Evolutionary conservation across 352 stramenopile species (phyloP).

Genomic region (Pelagophyceae sp.): DNA sequence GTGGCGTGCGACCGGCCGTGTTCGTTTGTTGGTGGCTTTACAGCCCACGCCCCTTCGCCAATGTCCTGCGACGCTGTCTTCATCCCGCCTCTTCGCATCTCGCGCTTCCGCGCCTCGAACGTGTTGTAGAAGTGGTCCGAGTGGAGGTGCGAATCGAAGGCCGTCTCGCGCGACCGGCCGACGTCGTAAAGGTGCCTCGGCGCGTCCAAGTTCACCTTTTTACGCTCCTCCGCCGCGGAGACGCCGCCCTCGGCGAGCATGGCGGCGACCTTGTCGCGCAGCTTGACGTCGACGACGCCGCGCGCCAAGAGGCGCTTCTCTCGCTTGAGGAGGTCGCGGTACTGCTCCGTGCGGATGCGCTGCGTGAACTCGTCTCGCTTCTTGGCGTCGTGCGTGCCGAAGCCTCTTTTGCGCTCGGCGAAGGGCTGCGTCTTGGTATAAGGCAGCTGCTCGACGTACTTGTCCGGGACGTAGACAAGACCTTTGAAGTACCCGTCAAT

Average conservation of each 20-base stretch:
- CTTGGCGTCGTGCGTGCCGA: slow-evolving; percentile 74
- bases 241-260: slow-evolving; percentile 42
- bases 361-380: slow-evolving; percentile 79
- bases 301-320: slow-evolving; percentile 53
- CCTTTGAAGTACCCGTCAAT: slow-evolving; percentile 69
- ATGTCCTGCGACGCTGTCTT: background rate
- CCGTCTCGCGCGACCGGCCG: background rate
- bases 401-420: slow-evolving; percentile 70
- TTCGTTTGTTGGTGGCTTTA: background rate
- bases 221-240: slow-evolving; percentile 42
- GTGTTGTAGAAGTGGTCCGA: slow-evolving; percentile 41
- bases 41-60: slow-evolving; percentile 2
- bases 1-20: slow-evolving; percentile 15
- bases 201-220: slow-evolving; percentile 26
- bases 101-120: background rate
- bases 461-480: slow-evolving; percentile 69
- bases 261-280: slow-evolving; percentile 36
- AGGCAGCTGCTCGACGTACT: slow-evolving; percentile 67
- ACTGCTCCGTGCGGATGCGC: slow-evolving; percentile 73
- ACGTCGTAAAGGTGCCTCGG: slow-evolving; percentile 46
- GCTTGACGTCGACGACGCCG: slow-evolving; percentile 51
- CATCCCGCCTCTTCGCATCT: background rate
- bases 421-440: slow-evolving; percentile 74
- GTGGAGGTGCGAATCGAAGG: slow-evolving; percentile 34
- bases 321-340: slow-evolving; percentile 64